These are phyloP conservation scores for Kodamaea neixiangensis DNA, from an alignment of 805 yeast genomes.

Conservation along the genomic window DNA sequence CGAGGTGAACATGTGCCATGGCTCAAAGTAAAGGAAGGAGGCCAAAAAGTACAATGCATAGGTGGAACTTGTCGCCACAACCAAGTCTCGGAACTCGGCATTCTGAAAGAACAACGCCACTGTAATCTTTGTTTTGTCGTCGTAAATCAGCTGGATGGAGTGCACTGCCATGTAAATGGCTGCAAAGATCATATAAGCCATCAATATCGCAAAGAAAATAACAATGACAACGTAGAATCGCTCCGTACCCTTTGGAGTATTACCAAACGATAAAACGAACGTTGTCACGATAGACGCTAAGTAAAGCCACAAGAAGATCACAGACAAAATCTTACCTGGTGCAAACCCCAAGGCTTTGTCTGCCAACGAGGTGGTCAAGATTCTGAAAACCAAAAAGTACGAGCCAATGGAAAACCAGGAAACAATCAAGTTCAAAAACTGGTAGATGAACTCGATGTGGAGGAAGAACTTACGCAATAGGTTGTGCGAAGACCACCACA, in stretches of 20 bases:
- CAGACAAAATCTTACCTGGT: constrained; percentile 51
- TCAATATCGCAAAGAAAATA: constrained; percentile 57
- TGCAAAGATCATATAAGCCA: constrained; percentile 59
- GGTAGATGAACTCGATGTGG: constrained; percentile 59
- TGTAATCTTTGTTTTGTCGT: constrained; percentile 41
- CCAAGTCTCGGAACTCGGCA: constrained; percentile 47
- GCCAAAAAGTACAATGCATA: constrained; percentile 62
- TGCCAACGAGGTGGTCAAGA: constrained; percentile 55
- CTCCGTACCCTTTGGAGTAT: constrained; percentile 63
- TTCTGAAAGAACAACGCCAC: constrained; percentile 48
- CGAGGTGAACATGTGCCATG: constrained; percentile 66
- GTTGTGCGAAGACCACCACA: constrained; percentile 58
- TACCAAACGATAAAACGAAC: constrained; percentile 64
- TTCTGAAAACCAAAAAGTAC: constrained; percentile 63
- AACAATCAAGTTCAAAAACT: constrained; percentile 51
- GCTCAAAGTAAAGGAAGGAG: constrained; percentile 60
- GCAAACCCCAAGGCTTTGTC: constrained; percentile 40
- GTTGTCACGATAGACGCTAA: constrained; percentile 58
- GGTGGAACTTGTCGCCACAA: constrained; percentile 61
- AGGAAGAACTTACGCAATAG: constrained; percentile 49
- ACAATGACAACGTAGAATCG: constrained; percentile 54
- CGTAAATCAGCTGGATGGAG: constrained; percentile 42
- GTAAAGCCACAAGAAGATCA: constrained; percentile 56
- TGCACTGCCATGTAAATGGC: constrained; percentile 59
- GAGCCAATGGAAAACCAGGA: constrained; percentile 67